These are phyloP conservation scores for Chimonanthus salicifolius DNA, from an alignment of 164 flowering plant genomes.

Conservation along the genomic window DNA sequence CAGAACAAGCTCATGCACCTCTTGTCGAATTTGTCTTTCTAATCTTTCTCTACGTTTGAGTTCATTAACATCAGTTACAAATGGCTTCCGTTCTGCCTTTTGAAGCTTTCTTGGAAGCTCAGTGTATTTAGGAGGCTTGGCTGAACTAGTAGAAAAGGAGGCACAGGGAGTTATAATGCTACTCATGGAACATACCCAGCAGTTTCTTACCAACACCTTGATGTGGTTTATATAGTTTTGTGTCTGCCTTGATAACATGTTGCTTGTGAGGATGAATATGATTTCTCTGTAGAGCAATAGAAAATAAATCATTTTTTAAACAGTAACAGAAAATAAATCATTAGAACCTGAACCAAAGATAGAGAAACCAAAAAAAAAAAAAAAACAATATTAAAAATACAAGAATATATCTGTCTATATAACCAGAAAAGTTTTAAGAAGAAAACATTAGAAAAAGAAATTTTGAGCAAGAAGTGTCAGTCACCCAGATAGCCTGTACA, in stretches of 20 bases:
- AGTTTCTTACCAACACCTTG: background rate
- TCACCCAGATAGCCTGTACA: too few relatives aligned
- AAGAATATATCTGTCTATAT: background rate
- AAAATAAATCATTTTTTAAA: too few relatives aligned
- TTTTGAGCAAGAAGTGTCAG: too few relatives aligned
- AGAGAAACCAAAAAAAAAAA: too few relatives aligned
- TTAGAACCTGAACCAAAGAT: background rate
- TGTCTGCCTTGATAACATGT: slow-evolving; percentile 9
- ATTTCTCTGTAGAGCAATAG: background rate
- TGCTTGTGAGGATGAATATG: background rate
- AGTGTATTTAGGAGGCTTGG: slow-evolving; percentile 1
- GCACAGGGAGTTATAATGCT: slow-evolving; percentile 1
- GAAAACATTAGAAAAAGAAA: too few relatives aligned
- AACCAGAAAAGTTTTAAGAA: too few relatives aligned
- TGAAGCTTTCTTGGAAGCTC: slow-evolving; percentile 37
- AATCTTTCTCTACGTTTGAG: slow-evolving; percentile 49
- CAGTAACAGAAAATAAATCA: background rate
- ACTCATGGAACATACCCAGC: background rate
- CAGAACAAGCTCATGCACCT: slow-evolving; percentile 29
- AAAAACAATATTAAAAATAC: background rate
- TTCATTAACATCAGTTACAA: slow-evolving; percentile 38
- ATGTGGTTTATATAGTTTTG: slow-evolving; percentile 2
- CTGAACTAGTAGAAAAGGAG: slow-evolving; percentile 19
- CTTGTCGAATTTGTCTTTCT: slow-evolving; percentile 29
- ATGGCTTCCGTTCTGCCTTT: slow-evolving; percentile 50